Conservation (phyloP, 164 flowering plant species). For the Cinnamomum chago region DNA sequence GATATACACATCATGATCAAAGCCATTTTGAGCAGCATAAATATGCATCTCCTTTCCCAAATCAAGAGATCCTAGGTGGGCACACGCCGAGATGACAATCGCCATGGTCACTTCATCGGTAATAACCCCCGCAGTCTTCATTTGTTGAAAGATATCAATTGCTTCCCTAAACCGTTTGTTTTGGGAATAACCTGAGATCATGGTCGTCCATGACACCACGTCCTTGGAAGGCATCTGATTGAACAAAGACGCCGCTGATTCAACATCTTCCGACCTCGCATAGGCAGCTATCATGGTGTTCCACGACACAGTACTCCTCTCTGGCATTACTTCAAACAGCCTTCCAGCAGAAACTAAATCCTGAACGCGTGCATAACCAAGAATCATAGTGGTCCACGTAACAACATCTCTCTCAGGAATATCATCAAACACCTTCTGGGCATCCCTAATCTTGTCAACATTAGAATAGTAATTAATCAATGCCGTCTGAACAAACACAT, state of each 20-base stretch:
- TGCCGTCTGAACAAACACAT: slow-evolving; percentile 60
- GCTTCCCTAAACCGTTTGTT: slow-evolving; percentile 46
- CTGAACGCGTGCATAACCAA: slow-evolving; percentile 36
- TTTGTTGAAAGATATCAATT: slow-evolving; percentile 40
- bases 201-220: slow-evolving; percentile 77
- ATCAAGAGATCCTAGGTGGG: slow-evolving; percentile 76
- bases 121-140: slow-evolving; percentile 37
- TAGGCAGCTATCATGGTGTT: slow-evolving; percentile 73
- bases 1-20: slow-evolving; percentile 55
- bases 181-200: slow-evolving; percentile 70
- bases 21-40: slow-evolving; percentile 32
- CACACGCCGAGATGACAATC: slow-evolving; percentile 72
- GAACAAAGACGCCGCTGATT: slow-evolving; percentile 49
- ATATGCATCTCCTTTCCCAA: slow-evolving; percentile 57
- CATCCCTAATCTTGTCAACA: slow-evolving; percentile 25
- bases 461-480: slow-evolving; percentile 56
- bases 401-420: slow-evolving; percentile 71
- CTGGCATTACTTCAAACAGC: slow-evolving; percentile 69
- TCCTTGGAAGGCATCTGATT: slow-evolving; percentile 51
- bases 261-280: slow-evolving; percentile 45
- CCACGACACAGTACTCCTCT: slow-evolving; percentile 57
- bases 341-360: slow-evolving; percentile 48
- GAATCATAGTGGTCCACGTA: slow-evolving; percentile 66
- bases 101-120: slow-evolving; percentile 71
- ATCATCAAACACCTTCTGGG: slow-evolving; percentile 66